Conservation (phyloP, 75 land plant species). For the Cupressus sempervirens region DNA sequence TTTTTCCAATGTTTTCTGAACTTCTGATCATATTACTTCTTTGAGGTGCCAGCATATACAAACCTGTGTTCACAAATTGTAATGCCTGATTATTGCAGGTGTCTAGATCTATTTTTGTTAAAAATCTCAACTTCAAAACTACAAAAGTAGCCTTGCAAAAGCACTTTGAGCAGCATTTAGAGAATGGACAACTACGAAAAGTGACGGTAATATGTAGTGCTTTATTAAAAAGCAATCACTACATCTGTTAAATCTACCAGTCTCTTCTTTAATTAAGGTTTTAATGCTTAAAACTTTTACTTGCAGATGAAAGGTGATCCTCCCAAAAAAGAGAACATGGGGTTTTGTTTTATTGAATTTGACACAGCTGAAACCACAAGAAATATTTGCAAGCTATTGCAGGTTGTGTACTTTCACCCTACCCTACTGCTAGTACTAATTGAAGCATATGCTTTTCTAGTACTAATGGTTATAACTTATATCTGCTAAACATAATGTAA, state of each 20-base stretch:
- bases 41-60: background rate
- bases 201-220: constrained; percentile 50
- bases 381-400: constrained; percentile 67
- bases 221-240: background rate
- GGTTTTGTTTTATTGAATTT: constrained; percentile 93
- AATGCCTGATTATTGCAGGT: constrained; percentile 13
- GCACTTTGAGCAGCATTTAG: constrained; percentile 63
- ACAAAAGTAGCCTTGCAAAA: constrained; percentile 61
- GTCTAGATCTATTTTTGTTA: constrained; percentile 84
- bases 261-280: background rate
- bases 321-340: constrained; percentile 46
- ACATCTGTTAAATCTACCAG: background rate
- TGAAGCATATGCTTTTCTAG: background rate
- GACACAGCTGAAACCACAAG: constrained; percentile 84
- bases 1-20: background rate
- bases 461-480: background rate
- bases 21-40: background rate
- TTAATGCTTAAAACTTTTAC: background rate
- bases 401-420: constrained; percentile 39
- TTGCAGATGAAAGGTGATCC: constrained; percentile 37
- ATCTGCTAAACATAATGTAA: background rate
- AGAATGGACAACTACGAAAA: constrained; percentile 53
- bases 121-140: constrained; percentile 90
- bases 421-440: background rate
- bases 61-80: background rate